phyloP scores from a whole-genome alignment of 1,284 basidiomycete species.

The Ustilago xerochloae region DNA sequence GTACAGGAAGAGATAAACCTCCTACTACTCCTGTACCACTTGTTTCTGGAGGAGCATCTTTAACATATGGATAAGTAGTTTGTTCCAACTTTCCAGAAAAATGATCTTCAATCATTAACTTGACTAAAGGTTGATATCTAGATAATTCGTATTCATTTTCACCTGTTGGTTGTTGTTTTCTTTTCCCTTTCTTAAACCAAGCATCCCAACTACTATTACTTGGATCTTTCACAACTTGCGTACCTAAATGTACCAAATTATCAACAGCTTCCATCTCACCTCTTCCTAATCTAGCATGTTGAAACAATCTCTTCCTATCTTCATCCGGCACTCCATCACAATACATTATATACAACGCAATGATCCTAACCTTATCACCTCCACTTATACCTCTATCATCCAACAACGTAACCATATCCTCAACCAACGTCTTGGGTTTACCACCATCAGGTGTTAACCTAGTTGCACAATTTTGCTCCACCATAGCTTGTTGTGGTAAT shows the following conservation, averaged over 20 bases:
- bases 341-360: constrained; percentile 93
- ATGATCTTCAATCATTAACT: constrained; percentile 90
- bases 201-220: constrained; percentile 45
- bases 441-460: constrained; percentile 63
- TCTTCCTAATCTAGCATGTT: constrained; percentile 89
- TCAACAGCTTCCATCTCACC: constrained; percentile 95
- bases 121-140: constrained; percentile 87
- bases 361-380: constrained; percentile 91
- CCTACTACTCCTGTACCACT: too few species aligned
- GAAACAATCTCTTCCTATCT: constrained; percentile 90
- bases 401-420: constrained; percentile 97
- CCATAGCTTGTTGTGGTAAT: constrained; percentile 83
- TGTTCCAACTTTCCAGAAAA: constrained; percentile 81
- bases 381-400: constrained; percentile 79
- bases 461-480: constrained; percentile 79
- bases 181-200: constrained; percentile 72
- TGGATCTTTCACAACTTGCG: constrained; percentile 79
- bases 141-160: constrained; percentile 97
- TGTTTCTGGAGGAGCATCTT: constrained; percentile 78
- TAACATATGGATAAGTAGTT: constrained; percentile 86
- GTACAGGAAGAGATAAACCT: constrained; percentile 19
- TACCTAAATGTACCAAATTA: constrained; percentile 84
- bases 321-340: constrained; percentile 98
- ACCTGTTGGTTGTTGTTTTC: constrained; percentile 77
- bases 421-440: constrained; percentile 75